Conservation (phyloP, 1,139 yeast genomes). For the Saccharomyces pastorianus region DNA sequence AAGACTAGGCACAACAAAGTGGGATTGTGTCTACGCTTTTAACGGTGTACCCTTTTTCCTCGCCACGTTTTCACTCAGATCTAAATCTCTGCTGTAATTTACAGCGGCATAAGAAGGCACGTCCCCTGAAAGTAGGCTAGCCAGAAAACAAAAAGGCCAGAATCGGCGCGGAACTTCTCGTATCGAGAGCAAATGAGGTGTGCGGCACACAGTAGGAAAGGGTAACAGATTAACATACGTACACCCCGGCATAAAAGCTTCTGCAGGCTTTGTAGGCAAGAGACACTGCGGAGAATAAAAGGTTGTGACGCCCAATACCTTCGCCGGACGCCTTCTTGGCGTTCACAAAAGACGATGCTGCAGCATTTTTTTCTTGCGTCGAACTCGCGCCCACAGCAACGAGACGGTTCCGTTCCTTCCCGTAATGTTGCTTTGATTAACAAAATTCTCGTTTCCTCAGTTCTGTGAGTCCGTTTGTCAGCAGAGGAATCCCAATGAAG, state of each 20-base stretch:
- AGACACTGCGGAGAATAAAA: not conserved
- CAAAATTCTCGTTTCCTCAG: not conserved
- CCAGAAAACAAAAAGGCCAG: not conserved
- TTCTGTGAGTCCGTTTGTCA: not conserved
- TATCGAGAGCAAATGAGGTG: not conserved
- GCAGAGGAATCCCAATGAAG: not conserved
- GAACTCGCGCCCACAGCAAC: not conserved
- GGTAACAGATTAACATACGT: not conserved
- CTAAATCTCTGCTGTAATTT: not conserved
- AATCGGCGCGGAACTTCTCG: not conserved
- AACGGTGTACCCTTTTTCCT: not conserved
- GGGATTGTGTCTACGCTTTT: not conserved
- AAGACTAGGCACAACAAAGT: not conserved
- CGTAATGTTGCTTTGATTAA: not conserved
- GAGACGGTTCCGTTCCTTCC: not conserved
- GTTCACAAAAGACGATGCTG: not conserved
- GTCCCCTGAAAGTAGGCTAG: not conserved
- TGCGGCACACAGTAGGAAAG: not conserved
- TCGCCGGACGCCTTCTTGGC: not conserved
- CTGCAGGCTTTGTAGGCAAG: not conserved
- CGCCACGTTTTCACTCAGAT: not conserved
- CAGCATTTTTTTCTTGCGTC: not conserved
- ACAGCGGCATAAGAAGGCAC: conserved; percentile 1
- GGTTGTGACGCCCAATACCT: not conserved
- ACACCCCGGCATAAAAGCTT: not conserved